Conservation (phyloP, 345 rosid species). For the Combretum micranthum region DNA sequence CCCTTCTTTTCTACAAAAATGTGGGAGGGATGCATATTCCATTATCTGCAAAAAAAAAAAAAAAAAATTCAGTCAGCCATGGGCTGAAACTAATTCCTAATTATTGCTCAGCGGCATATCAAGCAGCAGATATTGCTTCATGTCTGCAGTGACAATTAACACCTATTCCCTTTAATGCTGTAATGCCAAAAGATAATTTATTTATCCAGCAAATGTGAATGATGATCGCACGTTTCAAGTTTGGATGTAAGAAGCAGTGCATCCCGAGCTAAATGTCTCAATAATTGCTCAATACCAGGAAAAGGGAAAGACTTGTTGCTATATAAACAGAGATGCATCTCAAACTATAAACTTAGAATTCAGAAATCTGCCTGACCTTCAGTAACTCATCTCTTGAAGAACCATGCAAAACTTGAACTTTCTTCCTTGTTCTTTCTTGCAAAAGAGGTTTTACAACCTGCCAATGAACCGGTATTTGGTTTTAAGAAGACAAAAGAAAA, state of each 20-base stretch:
- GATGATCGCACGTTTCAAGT: no score
- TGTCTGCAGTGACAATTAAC: no score
- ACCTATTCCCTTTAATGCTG: no score
- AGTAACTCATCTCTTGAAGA: conserved; percentile 76
- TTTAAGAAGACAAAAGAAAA: not conserved
- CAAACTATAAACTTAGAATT: not conserved
- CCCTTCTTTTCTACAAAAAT: conserved; percentile 75
- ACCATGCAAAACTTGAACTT: conserved; percentile 83
- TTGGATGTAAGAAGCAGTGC: no score
- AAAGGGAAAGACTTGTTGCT: not conserved
- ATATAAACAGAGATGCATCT: not conserved
- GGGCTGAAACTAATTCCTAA: not conserved
- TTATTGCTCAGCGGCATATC: not conserved
- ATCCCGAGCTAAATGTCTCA: no score
- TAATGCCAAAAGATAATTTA: no score
- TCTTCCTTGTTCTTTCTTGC: conserved; percentile 90
- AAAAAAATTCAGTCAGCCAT: not conserved
- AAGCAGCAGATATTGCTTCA: not conserved
- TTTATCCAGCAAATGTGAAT: no score
- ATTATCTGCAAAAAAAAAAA: conserved; percentile 57
- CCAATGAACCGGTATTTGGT: conserved; percentile 7
- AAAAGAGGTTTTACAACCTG: conserved; percentile 86
- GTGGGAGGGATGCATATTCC: conserved; percentile 88
- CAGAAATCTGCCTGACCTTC: conserved; percentile 41
- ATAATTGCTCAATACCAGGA: no score